Evolutionary conservation across 305 asterid species (phyloP).

Genomic region (Fraxinus xanthoxyloides): DNA sequence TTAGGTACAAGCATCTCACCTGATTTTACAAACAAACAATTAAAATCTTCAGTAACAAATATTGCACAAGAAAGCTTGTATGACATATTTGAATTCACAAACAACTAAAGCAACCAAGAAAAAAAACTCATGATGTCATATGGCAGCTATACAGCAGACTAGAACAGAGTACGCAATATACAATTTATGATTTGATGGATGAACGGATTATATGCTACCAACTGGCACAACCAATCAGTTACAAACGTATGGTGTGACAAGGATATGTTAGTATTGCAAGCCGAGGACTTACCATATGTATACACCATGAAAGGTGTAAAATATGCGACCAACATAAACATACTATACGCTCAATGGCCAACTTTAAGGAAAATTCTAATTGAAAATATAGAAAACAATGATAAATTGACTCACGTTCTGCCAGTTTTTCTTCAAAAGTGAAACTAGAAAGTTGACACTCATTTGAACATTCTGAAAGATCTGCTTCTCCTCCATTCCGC

Average conservation of each 20-base stretch:
- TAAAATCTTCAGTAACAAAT: not conserved
- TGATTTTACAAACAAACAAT: slow-evolving; percentile 28
- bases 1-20: slow-evolving; percentile 73
- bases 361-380: not conserved
- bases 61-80: not conserved
- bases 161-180: not conserved
- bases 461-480: slow-evolving; percentile 67
- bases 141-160: not conserved
- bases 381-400: not conserved
- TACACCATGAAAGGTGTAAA: not conserved
- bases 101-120: not conserved
- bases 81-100: not conserved
- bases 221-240: not conserved
- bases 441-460: slow-evolving; percentile 65
- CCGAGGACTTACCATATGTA: not conserved
- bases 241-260: not conserved
- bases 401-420: slow-evolving; percentile 48
- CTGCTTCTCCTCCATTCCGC: slow-evolving; percentile 68
- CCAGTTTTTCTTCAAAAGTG: slow-evolving; percentile 68
- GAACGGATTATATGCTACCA: not conserved
- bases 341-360: not conserved
- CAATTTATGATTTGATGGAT: not conserved
- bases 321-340: not conserved
- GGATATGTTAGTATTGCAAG: not conserved
- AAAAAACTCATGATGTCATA: not conserved